Conservation (phyloP, 1,284 basidiomycete species). For the Phellinidium pouzarii region DNA sequence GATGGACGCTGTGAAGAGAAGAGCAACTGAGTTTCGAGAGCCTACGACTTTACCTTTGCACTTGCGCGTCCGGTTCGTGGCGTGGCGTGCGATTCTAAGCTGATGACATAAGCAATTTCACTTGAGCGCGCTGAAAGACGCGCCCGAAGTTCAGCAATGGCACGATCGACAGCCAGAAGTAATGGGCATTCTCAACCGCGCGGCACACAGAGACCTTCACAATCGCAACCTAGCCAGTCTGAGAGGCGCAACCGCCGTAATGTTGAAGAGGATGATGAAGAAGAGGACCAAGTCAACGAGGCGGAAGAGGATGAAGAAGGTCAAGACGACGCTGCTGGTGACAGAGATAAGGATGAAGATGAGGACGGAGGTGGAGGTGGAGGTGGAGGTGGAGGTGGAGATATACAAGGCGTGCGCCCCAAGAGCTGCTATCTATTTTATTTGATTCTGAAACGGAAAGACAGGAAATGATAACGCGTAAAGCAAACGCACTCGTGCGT, state of each 20-base stretch:
- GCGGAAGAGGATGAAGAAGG: conserved; percentile 27
- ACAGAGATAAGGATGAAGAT: conserved; percentile 22
- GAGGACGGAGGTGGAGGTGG: conserved; percentile 24
- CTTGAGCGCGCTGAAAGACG: not conserved
- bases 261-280: conserved; percentile 20
- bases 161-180: conserved; percentile 4
- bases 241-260: conserved; percentile 13
- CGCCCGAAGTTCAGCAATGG: no score
- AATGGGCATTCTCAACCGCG: conserved; percentile 11
- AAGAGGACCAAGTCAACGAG: conserved; percentile 26
- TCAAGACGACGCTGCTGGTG: conserved; percentile 24
- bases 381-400: conserved; percentile 19
- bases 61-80: conserved; percentile 1
- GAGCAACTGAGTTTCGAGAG: not conserved
- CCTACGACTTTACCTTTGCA: no score
- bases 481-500: conserved; percentile 60
- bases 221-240: conserved; percentile 5
- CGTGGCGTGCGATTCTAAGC: not conserved
- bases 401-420: conserved; percentile 25
- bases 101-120: not conserved
- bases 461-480: conserved; percentile 51
- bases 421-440: not conserved
- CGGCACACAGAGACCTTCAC: conserved; percentile 4
- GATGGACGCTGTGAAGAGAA: not conserved
- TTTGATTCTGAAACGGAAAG: not conserved